Percentiles rank a stretch among this genome's conserved stretches.
phyloP scores from a whole-genome alignment of 352 stramenopile species.

The Phytophthora lateralis region DNA sequence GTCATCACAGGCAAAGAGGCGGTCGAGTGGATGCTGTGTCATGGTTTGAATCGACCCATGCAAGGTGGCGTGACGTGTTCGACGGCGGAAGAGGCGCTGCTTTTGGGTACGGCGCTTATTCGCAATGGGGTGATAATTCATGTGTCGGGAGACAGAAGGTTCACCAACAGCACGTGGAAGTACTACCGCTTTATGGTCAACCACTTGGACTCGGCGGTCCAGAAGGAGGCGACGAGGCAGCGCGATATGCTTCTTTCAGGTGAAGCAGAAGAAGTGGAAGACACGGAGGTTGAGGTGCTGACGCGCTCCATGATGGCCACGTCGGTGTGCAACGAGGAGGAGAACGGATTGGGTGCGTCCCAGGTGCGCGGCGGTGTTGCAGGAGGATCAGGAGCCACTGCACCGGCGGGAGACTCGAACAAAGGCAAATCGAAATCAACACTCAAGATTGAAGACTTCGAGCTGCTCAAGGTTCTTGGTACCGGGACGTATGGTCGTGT shows the following conservation, averaged over 20 bases:
- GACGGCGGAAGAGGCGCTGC: conserved; percentile 78
- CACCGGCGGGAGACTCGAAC: conserved; percentile 33
- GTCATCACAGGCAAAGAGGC: conserved; percentile 85
- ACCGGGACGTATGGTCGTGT: conserved; percentile 87
- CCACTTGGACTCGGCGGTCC: conserved; percentile 59
- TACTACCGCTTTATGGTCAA: conserved; percentile 89
- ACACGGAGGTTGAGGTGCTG: conserved; percentile 66
- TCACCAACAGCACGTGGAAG: conserved; percentile 85
- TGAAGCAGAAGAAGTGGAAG: conserved; percentile 78
- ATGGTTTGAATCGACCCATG: conserved; percentile 86
- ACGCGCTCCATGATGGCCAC: conserved; percentile 61
- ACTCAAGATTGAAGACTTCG: conserved; percentile 88
- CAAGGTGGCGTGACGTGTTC: conserved; percentile 85
- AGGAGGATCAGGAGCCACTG: conserved; percentile 16
- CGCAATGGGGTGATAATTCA: conserved; percentile 74
- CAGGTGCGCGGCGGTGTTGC: conserved; percentile 26
- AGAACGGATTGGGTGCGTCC: conserved; percentile 40
- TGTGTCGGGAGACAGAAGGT: conserved; percentile 72
- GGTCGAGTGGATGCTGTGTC: conserved; percentile 86
- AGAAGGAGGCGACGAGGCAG: conserved; percentile 59
- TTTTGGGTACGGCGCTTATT: conserved; percentile 76
- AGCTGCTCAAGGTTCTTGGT: conserved; percentile 84
- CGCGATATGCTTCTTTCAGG: conserved; percentile 72
- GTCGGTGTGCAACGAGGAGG: conserved; percentile 71
- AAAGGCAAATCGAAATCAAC: conserved; percentile 79